A percentile compares a stretch with the other conserved stretches of the same genome.
Conservation (phyloP, 2,329 filamentous ascomycete genomes). For the Hirsutella thompsonii region DNA sequence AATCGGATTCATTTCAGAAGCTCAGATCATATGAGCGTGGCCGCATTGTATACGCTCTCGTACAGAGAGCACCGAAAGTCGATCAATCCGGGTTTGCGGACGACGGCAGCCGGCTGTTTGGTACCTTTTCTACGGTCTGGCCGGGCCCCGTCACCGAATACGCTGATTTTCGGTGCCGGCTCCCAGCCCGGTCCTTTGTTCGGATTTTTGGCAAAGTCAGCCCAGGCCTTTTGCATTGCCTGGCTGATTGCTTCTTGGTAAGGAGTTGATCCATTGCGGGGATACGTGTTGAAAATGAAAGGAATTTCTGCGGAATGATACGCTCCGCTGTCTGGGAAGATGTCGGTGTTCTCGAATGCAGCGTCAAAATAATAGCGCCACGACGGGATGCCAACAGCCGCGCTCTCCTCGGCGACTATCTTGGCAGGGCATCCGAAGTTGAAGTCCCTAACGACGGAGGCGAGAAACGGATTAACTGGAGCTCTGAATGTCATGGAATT, state of each 20-base stretch:
- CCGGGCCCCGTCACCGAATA: conserved; percentile 10
- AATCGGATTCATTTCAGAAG: too few species aligned
- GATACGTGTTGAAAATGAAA: conserved; percentile 27
- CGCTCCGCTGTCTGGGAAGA: conserved; percentile 18
- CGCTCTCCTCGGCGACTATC: conserved; percentile 17
- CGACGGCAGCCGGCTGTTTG: too few species aligned
- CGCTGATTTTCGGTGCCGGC: conserved; percentile 8
- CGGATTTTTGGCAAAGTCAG: conserved; percentile 15
- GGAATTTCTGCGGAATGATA: conserved; percentile 32
- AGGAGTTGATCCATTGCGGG: conserved; percentile 5
- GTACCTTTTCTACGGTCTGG: too few species aligned
- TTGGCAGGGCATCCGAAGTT: conserved; percentile 9
- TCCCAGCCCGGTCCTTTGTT: conserved; percentile 12
- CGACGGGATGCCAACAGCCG: conserved; percentile 18
- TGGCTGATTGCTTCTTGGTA: conserved; percentile 9
- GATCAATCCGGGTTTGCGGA: too few species aligned
- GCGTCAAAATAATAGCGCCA: conserved; percentile 34
- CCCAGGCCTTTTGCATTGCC: conserved; percentile 16
- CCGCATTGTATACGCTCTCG: too few species aligned
- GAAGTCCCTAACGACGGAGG: conserved; percentile 9
- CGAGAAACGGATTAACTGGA: conserved; percentile 7
- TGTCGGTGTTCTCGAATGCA: conserved; percentile 32
- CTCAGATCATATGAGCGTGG: too few species aligned
- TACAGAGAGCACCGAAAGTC: too few species aligned
- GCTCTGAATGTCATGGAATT: too few species aligned